Percentiles rank a stretch among this genome's conserved stretches.
These are phyloP conservation scores for Phascolomyces articulosus DNA, from an alignment of 371 early-diverging fungal genomes.

Conservation along the genomic window DNA sequence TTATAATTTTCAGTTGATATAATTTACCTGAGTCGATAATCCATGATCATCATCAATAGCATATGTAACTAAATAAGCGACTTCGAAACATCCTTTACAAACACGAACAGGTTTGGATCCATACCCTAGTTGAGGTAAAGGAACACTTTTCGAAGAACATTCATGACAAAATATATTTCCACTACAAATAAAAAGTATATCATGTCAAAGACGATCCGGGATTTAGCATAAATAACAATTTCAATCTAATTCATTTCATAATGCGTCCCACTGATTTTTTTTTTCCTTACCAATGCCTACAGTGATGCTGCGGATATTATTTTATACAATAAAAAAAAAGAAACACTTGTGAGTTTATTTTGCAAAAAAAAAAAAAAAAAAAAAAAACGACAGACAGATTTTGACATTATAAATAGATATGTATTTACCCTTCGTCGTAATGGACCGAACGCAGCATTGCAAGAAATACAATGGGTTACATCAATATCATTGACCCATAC, in stretches of 20 bases:
- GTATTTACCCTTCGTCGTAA: slow-evolving; percentile 47
- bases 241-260: too few relatives aligned
- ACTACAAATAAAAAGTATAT: too few relatives aligned
- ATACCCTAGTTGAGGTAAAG: slow-evolving; percentile 66
- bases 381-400: too few relatives aligned
- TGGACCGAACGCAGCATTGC: slow-evolving; percentile 43
- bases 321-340: not conserved
- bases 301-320: slow-evolving; percentile 58
- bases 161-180: slow-evolving; percentile 69
- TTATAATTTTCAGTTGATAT: too few relatives aligned
- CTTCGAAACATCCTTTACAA: slow-evolving; percentile 65
- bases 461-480: slow-evolving; percentile 40
- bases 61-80: slow-evolving; percentile 66
- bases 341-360: not conserved
- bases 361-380: not conserved
- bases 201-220: too few relatives aligned
- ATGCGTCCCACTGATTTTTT: not conserved
- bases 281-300: slow-evolving; percentile 61
- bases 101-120: slow-evolving; percentile 62
- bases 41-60: slow-evolving; percentile 66
- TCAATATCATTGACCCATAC: slow-evolving; percentile 56
- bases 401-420: not conserved
- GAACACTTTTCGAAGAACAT: slow-evolving; percentile 58
- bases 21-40: slow-evolving; percentile 56
- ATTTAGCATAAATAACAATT: too few relatives aligned